Evolutionary conservation across 306 rosid genomes (phyloP).

Genomic region (Malus fusca): DNA sequence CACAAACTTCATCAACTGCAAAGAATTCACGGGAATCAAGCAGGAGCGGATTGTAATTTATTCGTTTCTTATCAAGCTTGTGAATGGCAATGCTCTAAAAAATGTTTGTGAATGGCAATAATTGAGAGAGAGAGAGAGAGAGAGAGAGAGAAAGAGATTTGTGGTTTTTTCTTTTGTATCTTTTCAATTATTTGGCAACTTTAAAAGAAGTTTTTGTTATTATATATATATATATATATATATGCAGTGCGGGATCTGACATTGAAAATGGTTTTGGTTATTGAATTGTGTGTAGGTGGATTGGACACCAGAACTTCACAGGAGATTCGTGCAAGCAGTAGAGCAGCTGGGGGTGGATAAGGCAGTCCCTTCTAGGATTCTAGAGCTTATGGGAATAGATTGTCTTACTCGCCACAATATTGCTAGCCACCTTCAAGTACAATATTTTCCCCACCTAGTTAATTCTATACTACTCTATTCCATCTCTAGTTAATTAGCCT

Average conservation of each 20-base stretch:
- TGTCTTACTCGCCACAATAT: conserved; percentile 98
- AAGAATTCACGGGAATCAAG: conserved; percentile 36
- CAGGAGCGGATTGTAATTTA: background rate
- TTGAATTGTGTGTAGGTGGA: conserved; percentile 64
- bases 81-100: background rate
- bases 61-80: background rate
- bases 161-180: background rate
- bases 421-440: conserved; percentile 95
- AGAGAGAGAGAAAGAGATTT: background rate
- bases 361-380: conserved; percentile 91
- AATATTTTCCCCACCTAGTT: background rate
- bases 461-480: background rate
- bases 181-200: background rate
- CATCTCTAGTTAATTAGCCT: background rate
- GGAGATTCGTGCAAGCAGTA: conserved; percentile 89
- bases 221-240: background rate
- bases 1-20: conserved; percentile 1
- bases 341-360: conserved; percentile 94
- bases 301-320: conserved; percentile 94
- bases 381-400: conserved; percentile 90
- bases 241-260: background rate
- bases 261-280: background rate
- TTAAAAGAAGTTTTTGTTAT: background rate
- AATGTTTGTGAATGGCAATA: background rate
- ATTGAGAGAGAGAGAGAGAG: background rate